Conservation (phyloP, 2,329 filamentous ascomycete genomes). For the Colletotrichum tamarilloi region DNA sequence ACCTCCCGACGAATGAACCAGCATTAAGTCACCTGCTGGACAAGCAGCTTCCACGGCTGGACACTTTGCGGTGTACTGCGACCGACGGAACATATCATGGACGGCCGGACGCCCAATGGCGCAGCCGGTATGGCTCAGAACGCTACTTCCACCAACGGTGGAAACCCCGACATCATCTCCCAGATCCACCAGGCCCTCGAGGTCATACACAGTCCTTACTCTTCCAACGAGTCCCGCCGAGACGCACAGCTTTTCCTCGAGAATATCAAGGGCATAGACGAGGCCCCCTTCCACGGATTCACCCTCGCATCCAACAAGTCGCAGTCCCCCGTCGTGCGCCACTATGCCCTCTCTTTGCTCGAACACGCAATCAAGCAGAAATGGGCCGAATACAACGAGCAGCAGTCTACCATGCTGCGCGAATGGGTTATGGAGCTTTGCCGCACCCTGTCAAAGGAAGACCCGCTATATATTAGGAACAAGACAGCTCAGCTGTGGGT, state of each 20-base stretch:
- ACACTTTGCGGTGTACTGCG: conserved; percentile 19
- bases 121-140: conserved; percentile 34
- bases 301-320: conserved; percentile 79
- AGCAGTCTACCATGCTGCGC: conserved; percentile 76
- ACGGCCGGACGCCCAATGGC: conserved; percentile 47
- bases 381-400: conserved; percentile 78
- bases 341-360: conserved; percentile 92
- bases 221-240: conserved; percentile 82
- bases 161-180: conserved; percentile 61
- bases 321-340: conserved; percentile 85
- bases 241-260: conserved; percentile 90
- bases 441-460: conserved; percentile 74
- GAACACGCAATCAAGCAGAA: conserved; percentile 90
- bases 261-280: conserved; percentile 79
- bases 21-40: conserved; percentile 25
- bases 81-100: conserved; percentile 43
- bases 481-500: conserved; percentile 96
- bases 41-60: conserved; percentile 22
- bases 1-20: conserved; percentile 20
- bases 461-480: conserved; percentile 87
- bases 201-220: conserved; percentile 85
- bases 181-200: conserved; percentile 87
- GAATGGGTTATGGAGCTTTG: conserved; percentile 84
- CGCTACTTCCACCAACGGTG: conserved; percentile 47
- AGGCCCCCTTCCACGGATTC: conserved; percentile 88